phyloP scores from a whole-genome alignment of 306 rosid genomes.

The Trichosanthes cucumerina region DNA sequence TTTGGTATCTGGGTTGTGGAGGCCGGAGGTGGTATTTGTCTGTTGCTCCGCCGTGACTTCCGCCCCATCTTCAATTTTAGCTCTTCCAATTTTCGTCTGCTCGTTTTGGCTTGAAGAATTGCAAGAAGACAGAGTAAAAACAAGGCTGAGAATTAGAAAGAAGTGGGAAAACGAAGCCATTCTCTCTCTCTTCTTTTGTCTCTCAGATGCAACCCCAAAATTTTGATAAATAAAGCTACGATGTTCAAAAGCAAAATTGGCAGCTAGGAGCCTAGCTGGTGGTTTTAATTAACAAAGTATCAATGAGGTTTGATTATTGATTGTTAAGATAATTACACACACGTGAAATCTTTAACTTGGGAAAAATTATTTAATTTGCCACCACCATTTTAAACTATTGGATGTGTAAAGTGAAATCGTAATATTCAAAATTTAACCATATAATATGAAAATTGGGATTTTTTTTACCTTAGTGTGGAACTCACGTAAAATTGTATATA shows the following conservation, averaged over 20 bases:
- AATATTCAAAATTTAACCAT: no score
- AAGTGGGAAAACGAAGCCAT: neutral
- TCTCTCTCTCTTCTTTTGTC: neutral
- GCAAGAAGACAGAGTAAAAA: neutral
- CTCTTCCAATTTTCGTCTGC: neutral
- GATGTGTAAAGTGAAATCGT: no score
- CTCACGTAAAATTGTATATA: neutral
- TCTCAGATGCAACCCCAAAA: neutral
- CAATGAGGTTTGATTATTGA: neutral
- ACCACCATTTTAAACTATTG: no score
- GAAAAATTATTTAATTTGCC: no score
- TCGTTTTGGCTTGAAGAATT: neutral
- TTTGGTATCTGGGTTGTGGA: neutral
- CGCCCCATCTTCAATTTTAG: neutral
- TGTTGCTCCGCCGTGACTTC: neutral
- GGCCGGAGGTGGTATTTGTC: neutral
- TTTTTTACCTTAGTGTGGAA: neutral
- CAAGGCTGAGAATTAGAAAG: neutral
- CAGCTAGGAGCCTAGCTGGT: neutral
- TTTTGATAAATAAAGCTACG: neutral
- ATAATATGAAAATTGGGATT: no score
- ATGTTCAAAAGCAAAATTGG: neutral
- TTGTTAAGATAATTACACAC: neutral
- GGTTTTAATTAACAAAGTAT: neutral
- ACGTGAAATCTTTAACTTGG: no score